Conservation (phyloP, 495 filamentous ascomycete genomes). For the Cercophora sp. region DNA sequence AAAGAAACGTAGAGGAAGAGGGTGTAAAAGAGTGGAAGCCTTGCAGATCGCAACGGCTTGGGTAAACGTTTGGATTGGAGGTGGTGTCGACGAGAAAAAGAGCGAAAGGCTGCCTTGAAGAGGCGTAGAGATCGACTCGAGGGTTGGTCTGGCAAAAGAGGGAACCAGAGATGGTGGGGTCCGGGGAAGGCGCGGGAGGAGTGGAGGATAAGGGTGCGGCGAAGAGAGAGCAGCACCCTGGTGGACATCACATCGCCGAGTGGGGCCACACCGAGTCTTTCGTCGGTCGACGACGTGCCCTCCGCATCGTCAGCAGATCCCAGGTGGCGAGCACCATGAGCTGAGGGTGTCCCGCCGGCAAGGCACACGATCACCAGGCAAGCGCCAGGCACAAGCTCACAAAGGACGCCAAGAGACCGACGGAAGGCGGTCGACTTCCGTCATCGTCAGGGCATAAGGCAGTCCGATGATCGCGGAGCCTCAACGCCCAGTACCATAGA, state of each 20-base stretch:
- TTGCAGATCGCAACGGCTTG: constrained; percentile 14
- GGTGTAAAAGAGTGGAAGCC: constrained; percentile 15
- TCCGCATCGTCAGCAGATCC: constrained; percentile 13
- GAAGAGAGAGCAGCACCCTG: neutral
- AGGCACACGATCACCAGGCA: neutral
- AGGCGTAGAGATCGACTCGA: constrained; percentile 10
- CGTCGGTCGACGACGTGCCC: no score
- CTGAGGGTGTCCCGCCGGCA: neutral
- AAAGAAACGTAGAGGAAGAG: neutral
- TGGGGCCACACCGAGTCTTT: no score
- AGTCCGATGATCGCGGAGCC: constrained; percentile 17
- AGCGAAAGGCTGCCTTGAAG: constrained; percentile 7
- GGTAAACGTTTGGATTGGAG: constrained; percentile 1
- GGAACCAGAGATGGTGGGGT: neutral
- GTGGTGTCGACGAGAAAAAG: constrained; percentile 1
- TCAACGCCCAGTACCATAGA: constrained; percentile 9
- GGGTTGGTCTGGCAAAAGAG: constrained; percentile 10
- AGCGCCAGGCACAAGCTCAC: neutral
- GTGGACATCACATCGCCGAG: neutral
- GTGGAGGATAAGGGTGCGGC: constrained; percentile 15
- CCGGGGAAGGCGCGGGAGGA: constrained; percentile 14
- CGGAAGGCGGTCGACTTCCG: neutral
- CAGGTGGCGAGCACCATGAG: constrained; percentile 4
- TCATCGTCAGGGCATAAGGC: constrained; percentile 15
- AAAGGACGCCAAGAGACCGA: constrained; percentile 4